These are phyloP conservation scores for Fusarium sp. DNA, from an alignment of 2,329 filamentous ascomycete species.

Conservation along the genomic window DNA sequence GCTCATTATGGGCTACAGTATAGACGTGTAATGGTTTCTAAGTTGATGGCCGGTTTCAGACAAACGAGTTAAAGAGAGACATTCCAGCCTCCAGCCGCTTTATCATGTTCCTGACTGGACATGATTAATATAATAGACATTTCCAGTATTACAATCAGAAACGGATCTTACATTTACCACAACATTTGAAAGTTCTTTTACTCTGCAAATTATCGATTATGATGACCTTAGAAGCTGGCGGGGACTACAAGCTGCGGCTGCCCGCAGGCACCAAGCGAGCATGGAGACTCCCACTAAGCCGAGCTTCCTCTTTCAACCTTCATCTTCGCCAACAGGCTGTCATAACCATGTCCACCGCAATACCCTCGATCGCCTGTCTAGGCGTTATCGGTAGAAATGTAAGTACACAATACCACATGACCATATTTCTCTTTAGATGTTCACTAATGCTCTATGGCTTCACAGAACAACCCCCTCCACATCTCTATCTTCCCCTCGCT, in stretches of 20 bases:
- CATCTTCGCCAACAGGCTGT: slow-evolving; percentile 24
- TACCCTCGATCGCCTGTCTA: slow-evolving; percentile 90
- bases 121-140: background rate
- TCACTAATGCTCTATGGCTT: background rate
- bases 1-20: background rate
- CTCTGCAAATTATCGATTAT: slow-evolving; percentile 6
- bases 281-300: slow-evolving; percentile 36
- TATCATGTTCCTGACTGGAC: slow-evolving; percentile 8
- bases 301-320: slow-evolving; percentile 35
- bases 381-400: slow-evolving; percentile 95
- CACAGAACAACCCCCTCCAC: slow-evolving; percentile 94
- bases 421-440: background rate
- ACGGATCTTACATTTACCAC: background rate
- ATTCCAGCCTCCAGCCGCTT: slow-evolving; percentile 35
- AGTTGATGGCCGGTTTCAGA: slow-evolving; percentile 39
- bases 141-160: background rate
- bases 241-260: slow-evolving; percentile 35
- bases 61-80: slow-evolving; percentile 37
- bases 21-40: slow-evolving; percentile 17
- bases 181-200: background rate
- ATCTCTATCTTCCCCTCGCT: slow-evolving; percentile 88
- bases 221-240: slow-evolving; percentile 27
- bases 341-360: slow-evolving; percentile 67
- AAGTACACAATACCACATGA: slow-evolving; percentile 49
- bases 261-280: slow-evolving; percentile 32